These are phyloP conservation scores for Solanum paucissectum DNA, from an alignment of 257 asterid genomes.

Conservation along the genomic window DNA sequence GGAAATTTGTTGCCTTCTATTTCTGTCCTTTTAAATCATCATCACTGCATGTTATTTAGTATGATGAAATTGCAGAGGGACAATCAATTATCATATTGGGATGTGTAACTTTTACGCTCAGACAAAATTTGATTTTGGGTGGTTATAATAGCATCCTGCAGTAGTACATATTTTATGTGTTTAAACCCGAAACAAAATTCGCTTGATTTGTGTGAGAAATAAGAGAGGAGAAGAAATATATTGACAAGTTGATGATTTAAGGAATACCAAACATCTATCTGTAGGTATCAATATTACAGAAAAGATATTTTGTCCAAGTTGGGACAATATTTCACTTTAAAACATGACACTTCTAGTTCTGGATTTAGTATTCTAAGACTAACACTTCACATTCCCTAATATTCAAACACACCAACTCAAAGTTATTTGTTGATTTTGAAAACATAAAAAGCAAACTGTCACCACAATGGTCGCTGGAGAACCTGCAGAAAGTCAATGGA, in stretches of 20 bases:
- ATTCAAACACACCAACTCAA: not conserved
- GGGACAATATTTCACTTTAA: not conserved
- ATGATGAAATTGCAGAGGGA: not conserved
- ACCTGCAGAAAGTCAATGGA: not conserved
- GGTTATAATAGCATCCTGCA: not conserved
- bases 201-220: not conserved
- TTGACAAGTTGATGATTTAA: not conserved
- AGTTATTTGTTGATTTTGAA: not conserved
- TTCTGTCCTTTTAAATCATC: constrained; percentile 1
- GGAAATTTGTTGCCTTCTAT: not conserved
- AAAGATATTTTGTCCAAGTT: not conserved
- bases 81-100: not conserved
- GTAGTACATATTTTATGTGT: not conserved
- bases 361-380: not conserved
- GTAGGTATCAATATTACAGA: not conserved
- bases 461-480: not conserved
- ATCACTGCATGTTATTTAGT: not conserved
- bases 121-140: not conserved
- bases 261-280: not conserved
- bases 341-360: not conserved
- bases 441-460: not conserved
- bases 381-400: not conserved
- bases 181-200: not conserved
- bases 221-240: not conserved
- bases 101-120: not conserved